Evolutionary conservation across 192 early-diverging fungal genomes (phyloP), one percentile per base, ranked within the genome.

Genomic region (Geranomyces michiganensis): DNA sequence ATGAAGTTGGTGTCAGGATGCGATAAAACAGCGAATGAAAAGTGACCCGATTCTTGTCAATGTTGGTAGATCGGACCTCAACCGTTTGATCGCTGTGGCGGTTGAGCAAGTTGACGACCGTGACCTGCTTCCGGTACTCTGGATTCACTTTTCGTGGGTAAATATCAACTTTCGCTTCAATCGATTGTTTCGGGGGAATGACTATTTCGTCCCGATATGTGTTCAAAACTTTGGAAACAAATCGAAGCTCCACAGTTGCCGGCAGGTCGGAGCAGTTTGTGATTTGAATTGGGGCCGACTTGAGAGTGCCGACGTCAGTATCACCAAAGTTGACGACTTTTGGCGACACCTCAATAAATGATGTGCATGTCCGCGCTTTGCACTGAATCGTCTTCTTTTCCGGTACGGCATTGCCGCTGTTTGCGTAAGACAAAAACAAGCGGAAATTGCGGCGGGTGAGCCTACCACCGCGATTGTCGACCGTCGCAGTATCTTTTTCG

Each of bases 121-220:
- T 96, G 0, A 99, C 87, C 79, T 99, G 93, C 72, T 99, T 99
- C 55, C 93, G 88, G 75, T 99, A 99, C 41, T 96, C 94, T 3
- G 95, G 92, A 67, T 99, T 99, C n/a, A 96, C 90, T 75, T 96
- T 96, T 15, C 97, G 91, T 1, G 97, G 97, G 73, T 96, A 97
- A 41, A 97, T 92, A 76, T 99, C 95, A 10, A 99, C 81, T 70
- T 94, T 94, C 22, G 94, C 82, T 44, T 92, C 87, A 17, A 87
- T 84, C 22, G 89, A 85, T 55, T 90, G 86, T 60, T 87, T 86
- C 55, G 97, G 91, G 30, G 92, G 90, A 31, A 97, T 91, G 7
- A 80, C 67, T 21, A 94, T 87, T 32, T 90, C 91, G 26, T 87
- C 89, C 1, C 85, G 77, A 19, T 78, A 75, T 71, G 92, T 91